A percentile compares a stretch with the other conserved stretches of the same genome.
These are phyloP conservation scores for Daldinia decipiens DNA, from an alignment of 495 filamentous ascomycete species.

Conservation along the genomic window DNA sequence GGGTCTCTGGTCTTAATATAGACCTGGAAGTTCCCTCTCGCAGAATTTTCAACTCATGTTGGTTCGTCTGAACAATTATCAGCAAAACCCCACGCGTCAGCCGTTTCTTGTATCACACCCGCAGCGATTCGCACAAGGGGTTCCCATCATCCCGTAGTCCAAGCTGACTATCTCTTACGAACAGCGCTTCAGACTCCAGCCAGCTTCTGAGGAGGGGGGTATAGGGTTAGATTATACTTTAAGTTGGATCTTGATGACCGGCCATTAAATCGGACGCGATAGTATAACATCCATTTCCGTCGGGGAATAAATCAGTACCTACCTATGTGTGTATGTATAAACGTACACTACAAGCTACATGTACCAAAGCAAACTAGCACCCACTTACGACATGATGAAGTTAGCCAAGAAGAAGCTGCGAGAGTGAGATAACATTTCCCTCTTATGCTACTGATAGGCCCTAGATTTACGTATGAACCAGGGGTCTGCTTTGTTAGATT, in stretches of 20 bases:
- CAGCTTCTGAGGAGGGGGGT: conserved; percentile 24
- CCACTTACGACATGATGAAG: conserved; percentile 25
- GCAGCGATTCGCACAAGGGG: conserved; percentile 42
- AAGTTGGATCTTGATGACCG: conserved; percentile 40
- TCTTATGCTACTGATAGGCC: background rate
- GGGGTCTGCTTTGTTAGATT: background rate
- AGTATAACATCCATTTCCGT: conserved; percentile 8
- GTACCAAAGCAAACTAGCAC: background rate
- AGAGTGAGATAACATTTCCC: conserved; percentile 1
- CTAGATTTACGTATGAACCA: background rate
- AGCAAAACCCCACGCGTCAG: conserved; percentile 24
- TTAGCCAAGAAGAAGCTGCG: conserved; percentile 21
- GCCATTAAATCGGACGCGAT: conserved; percentile 22
- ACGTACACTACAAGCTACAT: background rate
- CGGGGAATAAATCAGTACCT: conserved; percentile 4
- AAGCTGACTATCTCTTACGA: conserved; percentile 37
- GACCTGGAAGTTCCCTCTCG: conserved; percentile 25
- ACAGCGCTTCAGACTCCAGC: conserved; percentile 35
- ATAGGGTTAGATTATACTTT: conserved; percentile 24
- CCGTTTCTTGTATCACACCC: conserved; percentile 34
- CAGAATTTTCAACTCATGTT: conserved; percentile 36
- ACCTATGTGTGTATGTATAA: background rate
- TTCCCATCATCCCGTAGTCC: conserved; percentile 40
- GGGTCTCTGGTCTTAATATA: conserved; percentile 10
- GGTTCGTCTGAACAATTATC: conserved; percentile 36